Conservation (phyloP, 768 basidiomycete genomes). For the Pulveroboletus sp. region DNA sequence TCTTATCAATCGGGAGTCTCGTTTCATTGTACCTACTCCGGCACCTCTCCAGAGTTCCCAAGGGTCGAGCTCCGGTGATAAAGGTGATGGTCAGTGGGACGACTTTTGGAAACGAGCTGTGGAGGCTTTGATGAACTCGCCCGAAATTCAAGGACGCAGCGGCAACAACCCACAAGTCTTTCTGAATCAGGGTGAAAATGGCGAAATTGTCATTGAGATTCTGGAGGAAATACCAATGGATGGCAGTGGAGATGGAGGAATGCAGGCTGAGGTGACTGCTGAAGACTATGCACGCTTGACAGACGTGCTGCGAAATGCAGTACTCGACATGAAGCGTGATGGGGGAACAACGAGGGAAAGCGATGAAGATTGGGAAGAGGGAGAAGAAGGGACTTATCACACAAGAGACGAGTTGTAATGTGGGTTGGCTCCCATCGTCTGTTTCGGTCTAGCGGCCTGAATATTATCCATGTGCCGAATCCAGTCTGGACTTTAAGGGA, state of each 20-base stretch:
- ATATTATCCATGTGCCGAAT: slow-evolving; percentile 12
- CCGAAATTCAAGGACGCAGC: slow-evolving; percentile 26
- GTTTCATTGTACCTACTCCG: slow-evolving; percentile 39
- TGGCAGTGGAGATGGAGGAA: slow-evolving; percentile 18
- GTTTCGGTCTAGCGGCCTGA: slow-evolving; percentile 10
- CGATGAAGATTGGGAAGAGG: slow-evolving; percentile 24
- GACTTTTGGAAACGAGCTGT: slow-evolving; percentile 27
- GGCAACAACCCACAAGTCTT: slow-evolving; percentile 35
- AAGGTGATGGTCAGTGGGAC: slow-evolving; percentile 15
- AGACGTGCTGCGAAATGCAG: slow-evolving; percentile 49
- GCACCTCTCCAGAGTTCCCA: slow-evolving; percentile 16
- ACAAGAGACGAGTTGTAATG: slow-evolving; percentile 31
- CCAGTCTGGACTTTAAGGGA: slow-evolving; percentile 5
- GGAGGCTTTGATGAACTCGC: slow-evolving; percentile 27
- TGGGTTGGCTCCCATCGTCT: slow-evolving; percentile 19
- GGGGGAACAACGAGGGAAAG: slow-evolving; percentile 19
- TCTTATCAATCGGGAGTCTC: slow-evolving; percentile 43
- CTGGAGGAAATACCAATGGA: slow-evolving; percentile 42
- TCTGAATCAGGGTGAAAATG: slow-evolving; percentile 39
- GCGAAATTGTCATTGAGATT: slow-evolving; percentile 41
- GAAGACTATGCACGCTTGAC: slow-evolving; percentile 42
- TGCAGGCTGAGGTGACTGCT: slow-evolving; percentile 30
- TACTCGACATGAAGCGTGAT: slow-evolving; percentile 44
- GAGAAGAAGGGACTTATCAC: slow-evolving; percentile 28
- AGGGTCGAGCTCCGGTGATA: slow-evolving; percentile 14